A percentile compares a stretch with the other conserved stretches of the same genome.
These are phyloP conservation scores for Torulaspora indica DNA, from an alignment of 805 yeast genomes.

Conservation along the genomic window DNA sequence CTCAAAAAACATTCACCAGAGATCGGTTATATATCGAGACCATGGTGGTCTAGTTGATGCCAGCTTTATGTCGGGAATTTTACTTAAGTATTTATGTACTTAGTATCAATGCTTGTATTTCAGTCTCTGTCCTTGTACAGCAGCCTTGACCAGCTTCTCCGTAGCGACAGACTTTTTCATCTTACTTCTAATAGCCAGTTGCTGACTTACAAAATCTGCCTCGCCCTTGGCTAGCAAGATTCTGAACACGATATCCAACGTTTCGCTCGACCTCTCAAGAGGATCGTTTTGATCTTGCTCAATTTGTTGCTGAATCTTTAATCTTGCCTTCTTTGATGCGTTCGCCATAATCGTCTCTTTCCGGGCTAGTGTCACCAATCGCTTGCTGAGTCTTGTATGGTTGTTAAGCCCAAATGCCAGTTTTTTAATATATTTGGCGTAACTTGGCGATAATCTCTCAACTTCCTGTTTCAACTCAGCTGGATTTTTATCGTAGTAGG, in stretches of 20 bases:
- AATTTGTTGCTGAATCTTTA: slow-evolving; percentile 43
- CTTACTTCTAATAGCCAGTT: slow-evolving; percentile 59
- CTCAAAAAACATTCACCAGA: no score
- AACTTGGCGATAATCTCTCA: slow-evolving; percentile 53
- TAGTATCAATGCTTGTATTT: slow-evolving; percentile 2
- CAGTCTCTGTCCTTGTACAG: slow-evolving; percentile 21
- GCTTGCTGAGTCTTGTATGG: slow-evolving; percentile 27
- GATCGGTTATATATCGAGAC: no score
- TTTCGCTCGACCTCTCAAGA: slow-evolving; percentile 36
- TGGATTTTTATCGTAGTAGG: slow-evolving; percentile 53
- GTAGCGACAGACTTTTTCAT: slow-evolving; percentile 35
- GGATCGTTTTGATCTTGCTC: slow-evolving; percentile 44
- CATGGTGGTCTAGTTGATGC: not conserved
- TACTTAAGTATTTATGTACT: not conserved
- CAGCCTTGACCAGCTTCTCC: slow-evolving; percentile 29
- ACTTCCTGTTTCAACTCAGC: slow-evolving; percentile 51
- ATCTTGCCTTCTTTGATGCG: slow-evolving; percentile 55
- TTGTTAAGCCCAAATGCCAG: slow-evolving; percentile 26
- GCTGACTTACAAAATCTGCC: slow-evolving; percentile 49
- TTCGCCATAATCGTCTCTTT: slow-evolving; percentile 67
- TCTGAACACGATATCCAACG: slow-evolving; percentile 70
- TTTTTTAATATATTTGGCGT: slow-evolving; percentile 46
- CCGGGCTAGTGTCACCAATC: slow-evolving; percentile 52
- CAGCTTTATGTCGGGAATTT: no score
- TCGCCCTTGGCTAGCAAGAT: slow-evolving; percentile 64